Conservation (phyloP, 2,329 filamentous ascomycete genomes). For the Sarocladium oryzae region DNA sequence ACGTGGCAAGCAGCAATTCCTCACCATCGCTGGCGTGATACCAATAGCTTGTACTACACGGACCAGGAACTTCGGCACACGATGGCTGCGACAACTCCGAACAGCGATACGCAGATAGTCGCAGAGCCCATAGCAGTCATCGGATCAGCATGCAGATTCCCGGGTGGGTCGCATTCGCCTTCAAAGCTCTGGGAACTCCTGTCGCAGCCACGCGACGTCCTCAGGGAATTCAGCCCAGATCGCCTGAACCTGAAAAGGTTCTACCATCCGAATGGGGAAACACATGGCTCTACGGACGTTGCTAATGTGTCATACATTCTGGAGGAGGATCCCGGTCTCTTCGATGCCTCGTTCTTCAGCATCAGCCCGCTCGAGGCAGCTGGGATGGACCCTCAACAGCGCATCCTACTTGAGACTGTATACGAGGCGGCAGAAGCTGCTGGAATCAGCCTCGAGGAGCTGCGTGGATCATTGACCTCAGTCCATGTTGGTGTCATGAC, state of each 20-base stretch:
- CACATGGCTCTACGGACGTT: neutral
- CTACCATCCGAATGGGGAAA: slow-evolving; percentile 6
- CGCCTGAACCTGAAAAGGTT: slow-evolving; percentile 7
- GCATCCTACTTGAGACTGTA: slow-evolving; percentile 16
- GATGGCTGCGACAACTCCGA: neutral
- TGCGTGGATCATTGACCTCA: slow-evolving; percentile 8
- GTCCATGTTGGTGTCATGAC: slow-evolving; percentile 10
- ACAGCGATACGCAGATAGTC: neutral
- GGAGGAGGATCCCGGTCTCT: slow-evolving; percentile 7
- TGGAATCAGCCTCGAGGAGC: slow-evolving; percentile 10
- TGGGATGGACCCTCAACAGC: slow-evolving; percentile 14
- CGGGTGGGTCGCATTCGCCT: slow-evolving; percentile 14
- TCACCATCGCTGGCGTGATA: too few relatives aligned
- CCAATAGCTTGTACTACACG: too few relatives aligned
- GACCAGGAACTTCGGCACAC: too few relatives aligned
- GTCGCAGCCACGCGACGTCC: slow-evolving; percentile 33
- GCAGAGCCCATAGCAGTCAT: slow-evolving; percentile 17
- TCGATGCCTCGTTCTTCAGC: slow-evolving; percentile 13
- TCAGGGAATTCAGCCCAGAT: slow-evolving; percentile 52
- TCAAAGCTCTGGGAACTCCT: slow-evolving; percentile 34
- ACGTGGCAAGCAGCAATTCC: too few relatives aligned
- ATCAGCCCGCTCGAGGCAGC: slow-evolving; percentile 9
- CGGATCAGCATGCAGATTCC: slow-evolving; percentile 17
- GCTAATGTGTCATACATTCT: slow-evolving; percentile 9
- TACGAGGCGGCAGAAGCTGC: slow-evolving; percentile 18